Evolutionary conservation across 2,329 filamentous ascomycete species (phyloP), one percentile per base, ranked within the genome.

Genomic region (Colletotrichum sp.): DNA sequence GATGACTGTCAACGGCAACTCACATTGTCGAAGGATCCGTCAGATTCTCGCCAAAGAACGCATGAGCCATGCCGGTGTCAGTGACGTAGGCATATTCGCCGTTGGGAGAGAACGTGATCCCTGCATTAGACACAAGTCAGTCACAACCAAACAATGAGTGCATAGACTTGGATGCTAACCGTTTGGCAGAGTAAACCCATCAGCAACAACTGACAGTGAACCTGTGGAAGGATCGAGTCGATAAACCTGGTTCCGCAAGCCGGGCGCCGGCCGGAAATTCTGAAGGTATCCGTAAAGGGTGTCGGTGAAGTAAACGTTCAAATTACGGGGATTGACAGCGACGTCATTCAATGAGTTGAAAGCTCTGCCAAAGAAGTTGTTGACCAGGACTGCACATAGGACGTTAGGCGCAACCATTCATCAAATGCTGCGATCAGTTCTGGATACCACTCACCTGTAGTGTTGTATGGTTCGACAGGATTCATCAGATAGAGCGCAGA

Each of bases 291-390:
- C 92, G 77, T 93, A 93, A 9, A 88, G 86, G 0, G 90, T 89
- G 73, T 93, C 92, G 3, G 91, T 93, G 79, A 93, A 93, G 84
- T 92, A 93, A 22, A 93, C 83, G 30, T 91, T 87, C 16, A 87
- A 85, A 72, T 89, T 92, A 12, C 82, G 81, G 34, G 90, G 86
- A 77, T 92, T 87, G 69, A 91, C 80, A 3, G 87, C 85, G 0
- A 90, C 85, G 75, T 93, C 92, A 77, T 93, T 93, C 13, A 92
- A 82, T 0, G 91, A 92, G 80, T 88, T 91, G 82, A 93, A 93
- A 52, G 89, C 86, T 5, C 90, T 87, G n/a, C 91, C 91, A 69
- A 90, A 90, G 80, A 86, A 93, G 81, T 90, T 91, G 78, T 91
- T 91, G n/a, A 93, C 73, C 13, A 93, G 83, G 0, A 88, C 87